Base-by-base conservation (phyloP, 2,329 filamentous ascomycete genomes). In the Cladorrhinum sp. region DNA sequence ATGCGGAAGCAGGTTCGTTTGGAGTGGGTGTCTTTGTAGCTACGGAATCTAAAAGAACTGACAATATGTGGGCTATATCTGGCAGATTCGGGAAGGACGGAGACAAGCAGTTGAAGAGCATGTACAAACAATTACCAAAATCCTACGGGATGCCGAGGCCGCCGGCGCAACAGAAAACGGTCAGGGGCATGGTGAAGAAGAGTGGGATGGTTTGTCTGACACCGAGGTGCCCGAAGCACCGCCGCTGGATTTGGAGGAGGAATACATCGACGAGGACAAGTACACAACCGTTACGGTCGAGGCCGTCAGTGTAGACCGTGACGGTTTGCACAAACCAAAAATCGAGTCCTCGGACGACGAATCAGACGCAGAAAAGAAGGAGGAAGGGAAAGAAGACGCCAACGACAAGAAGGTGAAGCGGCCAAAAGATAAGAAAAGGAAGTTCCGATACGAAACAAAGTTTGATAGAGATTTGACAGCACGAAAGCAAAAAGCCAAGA, bases 281-380 rank as follows among this genome's bases (percentile, higher is more conserved):
- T 97, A 92, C 73, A 98, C 95, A 0, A 96, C 92, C 0, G 95
- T 99, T 24, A 97, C 91, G 0, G 87, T 99, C 1, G 94, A 97
- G 73, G 89, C 90, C 10, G 92, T 99, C 67, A 89, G 88, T 64
- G 84, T 96, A 16, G 88, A 89, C 12, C 85, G 86, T 66, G 86
- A 92, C 59, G 91, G 91, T 0, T 77, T 96, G 53, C 81, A 85
- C 61, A 87, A 84, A 68, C 79, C 80, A n/a, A 60, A 65, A 60
- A 50, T 60, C 0, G 54, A 70, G 62, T 72, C 68, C 9, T 71
- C 73, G 9, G 73, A 75, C n/a, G 75, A 77, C 21, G 73, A 75
- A 4, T 46, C 42, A 46, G 73, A 74, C 16, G 70, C 69, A 23
- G 71, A 71, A 14, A 72, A 71, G 10, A 70, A 71, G 0, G 73